A percentile compares a stretch with the other conserved stretches of the same genome.
These are phyloP conservation scores for Fusarium begoniae DNA, from an alignment of 2,329 filamentous ascomycete species.

Conservation along the genomic window DNA sequence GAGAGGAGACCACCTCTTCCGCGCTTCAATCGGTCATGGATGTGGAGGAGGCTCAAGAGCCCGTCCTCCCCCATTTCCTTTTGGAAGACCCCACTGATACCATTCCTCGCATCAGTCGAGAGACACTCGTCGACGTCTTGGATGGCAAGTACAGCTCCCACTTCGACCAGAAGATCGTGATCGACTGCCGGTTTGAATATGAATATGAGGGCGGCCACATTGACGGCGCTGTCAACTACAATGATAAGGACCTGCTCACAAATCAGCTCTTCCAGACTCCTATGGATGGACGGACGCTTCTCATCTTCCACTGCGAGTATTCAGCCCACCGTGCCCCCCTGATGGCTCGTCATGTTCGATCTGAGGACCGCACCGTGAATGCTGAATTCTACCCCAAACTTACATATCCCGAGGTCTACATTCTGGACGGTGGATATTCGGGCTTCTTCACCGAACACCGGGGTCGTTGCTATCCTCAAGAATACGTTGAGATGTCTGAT, in stretches of 20 bases:
- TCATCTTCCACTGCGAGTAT: slow-evolving; percentile 98
- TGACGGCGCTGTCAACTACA: slow-evolving; percentile 91
- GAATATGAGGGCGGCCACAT: slow-evolving; percentile 98
- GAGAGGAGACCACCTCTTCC: slow-evolving; percentile 56
- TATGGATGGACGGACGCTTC: slow-evolving; percentile 75
- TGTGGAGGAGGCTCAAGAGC: slow-evolving; percentile 78
- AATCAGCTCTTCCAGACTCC: slow-evolving; percentile 77
- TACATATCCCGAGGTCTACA: slow-evolving; percentile 97
- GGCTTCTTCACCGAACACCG: slow-evolving; percentile 86
- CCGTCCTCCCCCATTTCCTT: slow-evolving; percentile 84
- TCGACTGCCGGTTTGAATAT: slow-evolving; percentile 98
- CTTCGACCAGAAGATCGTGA: slow-evolving; percentile 84
- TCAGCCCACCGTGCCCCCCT: slow-evolving; percentile 95
- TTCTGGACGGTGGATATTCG: slow-evolving; percentile 95
- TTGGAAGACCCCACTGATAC: slow-evolving; percentile 83
- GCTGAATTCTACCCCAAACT: slow-evolving; percentile 86
- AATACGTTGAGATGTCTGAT: slow-evolving; percentile 96
- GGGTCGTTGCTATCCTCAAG: slow-evolving; percentile 87
- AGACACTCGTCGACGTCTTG: slow-evolving; percentile 85
- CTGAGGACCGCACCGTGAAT: slow-evolving; percentile 87
- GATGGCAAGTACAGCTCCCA: slow-evolving; percentile 81
- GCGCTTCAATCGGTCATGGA: slow-evolving; percentile 80
- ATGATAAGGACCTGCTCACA: slow-evolving; percentile 90
- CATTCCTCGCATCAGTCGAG: slow-evolving; percentile 85
- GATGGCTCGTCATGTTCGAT: slow-evolving; percentile 93